phyloP scores from a whole-genome alignment of 805 yeast genomes.

The Isabelozyma gotoi region DNA sequence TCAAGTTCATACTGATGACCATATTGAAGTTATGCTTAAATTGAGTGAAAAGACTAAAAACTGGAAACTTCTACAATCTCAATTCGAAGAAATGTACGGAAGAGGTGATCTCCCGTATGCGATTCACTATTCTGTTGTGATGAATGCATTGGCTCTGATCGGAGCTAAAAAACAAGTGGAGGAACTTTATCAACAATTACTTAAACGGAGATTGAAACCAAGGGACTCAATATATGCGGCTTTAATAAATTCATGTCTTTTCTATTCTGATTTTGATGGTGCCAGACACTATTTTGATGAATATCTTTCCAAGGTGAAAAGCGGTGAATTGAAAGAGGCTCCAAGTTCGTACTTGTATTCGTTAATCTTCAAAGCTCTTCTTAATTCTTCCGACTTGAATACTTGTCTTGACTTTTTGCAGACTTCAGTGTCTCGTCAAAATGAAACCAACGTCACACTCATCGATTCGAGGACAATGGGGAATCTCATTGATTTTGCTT shows the following conservation, averaged over 20 bases:
- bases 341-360: conserved; percentile 24
- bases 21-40: conserved; percentile 47
- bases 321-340: conserved; percentile 8
- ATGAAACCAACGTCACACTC: conserved; percentile 9
- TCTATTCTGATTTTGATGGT: conserved; percentile 31
- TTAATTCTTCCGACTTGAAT: conserved; percentile 23
- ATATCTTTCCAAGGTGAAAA: conserved; percentile 17
- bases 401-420: conserved; percentile 27
- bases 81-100: conserved; percentile 57
- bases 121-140: conserved; percentile 58
- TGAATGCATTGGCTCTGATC: conserved; percentile 54
- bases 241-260: conserved; percentile 42
- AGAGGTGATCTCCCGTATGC: conserved; percentile 53
- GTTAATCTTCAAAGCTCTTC: conserved; percentile 25
- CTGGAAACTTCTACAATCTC: conserved; percentile 55
- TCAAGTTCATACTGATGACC: conserved; percentile 44
- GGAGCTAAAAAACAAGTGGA: conserved; percentile 52
- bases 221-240: conserved; percentile 43
- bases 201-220: conserved; percentile 48
- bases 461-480: conserved; percentile 15
- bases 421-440: conserved; percentile 17
- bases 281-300: conserved; percentile 29
- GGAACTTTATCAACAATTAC: conserved; percentile 47
- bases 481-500: conserved; percentile 19
- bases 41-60: conserved; percentile 45